These are phyloP conservation scores for Cordyceps javanica DNA, from an alignment of 2,329 filamentous ascomycete genomes.

Conservation along the genomic window DNA sequence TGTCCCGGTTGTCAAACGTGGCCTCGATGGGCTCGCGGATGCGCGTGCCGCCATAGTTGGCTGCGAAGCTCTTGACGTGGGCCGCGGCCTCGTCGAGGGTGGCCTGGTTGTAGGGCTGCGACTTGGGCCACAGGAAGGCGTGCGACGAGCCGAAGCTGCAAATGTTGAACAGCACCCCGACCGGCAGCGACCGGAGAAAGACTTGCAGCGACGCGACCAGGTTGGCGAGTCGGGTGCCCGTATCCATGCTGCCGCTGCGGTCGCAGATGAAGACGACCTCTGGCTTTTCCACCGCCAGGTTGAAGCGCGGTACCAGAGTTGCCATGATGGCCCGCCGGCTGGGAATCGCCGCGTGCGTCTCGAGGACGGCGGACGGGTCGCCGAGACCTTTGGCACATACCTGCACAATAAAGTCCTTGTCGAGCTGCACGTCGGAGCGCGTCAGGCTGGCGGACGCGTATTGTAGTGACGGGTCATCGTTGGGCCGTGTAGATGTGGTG, in stretches of 20 bases:
- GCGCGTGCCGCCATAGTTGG: conserved; percentile 49
- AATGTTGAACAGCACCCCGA: conserved; percentile 63
- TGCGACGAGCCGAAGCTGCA: conserved; percentile 54
- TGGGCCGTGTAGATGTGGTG: conserved; percentile 35
- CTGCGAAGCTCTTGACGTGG: conserved; percentile 36
- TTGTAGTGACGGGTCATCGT: conserved; percentile 44
- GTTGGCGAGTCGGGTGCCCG: conserved; percentile 41
- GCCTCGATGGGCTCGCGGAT: conserved; percentile 41
- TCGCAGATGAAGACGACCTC: conserved; percentile 71
- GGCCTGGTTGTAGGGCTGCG: conserved; percentile 38
- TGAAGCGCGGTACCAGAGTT: conserved; percentile 64
- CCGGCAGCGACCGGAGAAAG: conserved; percentile 59
- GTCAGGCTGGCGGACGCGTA: conserved; percentile 58
- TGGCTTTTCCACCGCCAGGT: conserved; percentile 44
- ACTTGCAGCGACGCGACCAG: conserved; percentile 51
- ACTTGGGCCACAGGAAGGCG: conserved; percentile 42
- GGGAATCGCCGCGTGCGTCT: conserved; percentile 55
- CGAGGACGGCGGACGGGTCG: conserved; percentile 58
- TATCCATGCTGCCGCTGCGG: conserved; percentile 60
- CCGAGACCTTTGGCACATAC: conserved; percentile 54
- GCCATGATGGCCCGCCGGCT: conserved; percentile 63
- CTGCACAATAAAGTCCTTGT: conserved; percentile 62
- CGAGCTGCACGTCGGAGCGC: conserved; percentile 45
- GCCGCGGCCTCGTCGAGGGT: conserved; percentile 36
- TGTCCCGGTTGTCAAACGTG: conserved; percentile 35